Percentiles rank a stretch among this genome's conserved stretches.
phyloP scores from a whole-genome alignment of 768 basidiomycete species.

The Termitomyces sp. region DNA sequence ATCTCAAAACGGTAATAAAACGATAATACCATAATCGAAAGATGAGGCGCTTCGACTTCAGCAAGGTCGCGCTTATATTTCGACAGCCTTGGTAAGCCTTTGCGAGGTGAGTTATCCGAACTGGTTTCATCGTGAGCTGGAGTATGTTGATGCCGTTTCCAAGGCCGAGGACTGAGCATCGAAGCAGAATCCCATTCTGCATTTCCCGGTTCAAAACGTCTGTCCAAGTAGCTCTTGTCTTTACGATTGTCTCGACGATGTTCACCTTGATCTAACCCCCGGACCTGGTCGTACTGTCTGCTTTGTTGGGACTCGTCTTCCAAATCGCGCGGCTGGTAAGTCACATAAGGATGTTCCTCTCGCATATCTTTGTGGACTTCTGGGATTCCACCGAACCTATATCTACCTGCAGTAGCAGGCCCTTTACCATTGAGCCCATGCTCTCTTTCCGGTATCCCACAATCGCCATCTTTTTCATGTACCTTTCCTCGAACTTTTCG shows the following conservation, averaged over 20 bases:
- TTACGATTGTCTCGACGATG: constrained; percentile 9
- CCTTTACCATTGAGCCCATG: not conserved
- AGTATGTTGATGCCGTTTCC: not conserved
- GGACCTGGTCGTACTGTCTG: constrained; percentile 4
- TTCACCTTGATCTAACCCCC: constrained; percentile 5
- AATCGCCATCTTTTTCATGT: constrained; percentile 13
- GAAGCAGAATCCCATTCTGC: constrained; percentile 1
- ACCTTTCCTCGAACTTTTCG: constrained; percentile 14
- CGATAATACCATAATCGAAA: constrained; percentile 1
- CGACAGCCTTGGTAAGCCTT: constrained; percentile 7
- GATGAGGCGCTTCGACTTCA: constrained; percentile 25
- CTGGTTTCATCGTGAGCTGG: constrained; percentile 26
- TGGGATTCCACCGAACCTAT: not conserved
- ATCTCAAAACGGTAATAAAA: not conserved
- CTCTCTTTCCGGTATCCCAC: constrained; percentile 7
- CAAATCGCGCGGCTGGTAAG: not conserved
- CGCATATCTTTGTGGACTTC: not conserved
- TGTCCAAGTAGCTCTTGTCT: constrained; percentile 13
- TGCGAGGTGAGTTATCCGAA: constrained; percentile 27
- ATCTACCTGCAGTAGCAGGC: not conserved
- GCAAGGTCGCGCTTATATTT: constrained; percentile 29
- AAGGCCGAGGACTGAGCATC: not conserved
- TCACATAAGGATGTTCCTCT: not conserved
- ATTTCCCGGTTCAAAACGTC: constrained; percentile 8
- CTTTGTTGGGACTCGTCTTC: not conserved